phyloP scores from a whole-genome alignment of 2,329 filamentous ascomycete genomes.

The Fusarium verticillioides region DNA sequence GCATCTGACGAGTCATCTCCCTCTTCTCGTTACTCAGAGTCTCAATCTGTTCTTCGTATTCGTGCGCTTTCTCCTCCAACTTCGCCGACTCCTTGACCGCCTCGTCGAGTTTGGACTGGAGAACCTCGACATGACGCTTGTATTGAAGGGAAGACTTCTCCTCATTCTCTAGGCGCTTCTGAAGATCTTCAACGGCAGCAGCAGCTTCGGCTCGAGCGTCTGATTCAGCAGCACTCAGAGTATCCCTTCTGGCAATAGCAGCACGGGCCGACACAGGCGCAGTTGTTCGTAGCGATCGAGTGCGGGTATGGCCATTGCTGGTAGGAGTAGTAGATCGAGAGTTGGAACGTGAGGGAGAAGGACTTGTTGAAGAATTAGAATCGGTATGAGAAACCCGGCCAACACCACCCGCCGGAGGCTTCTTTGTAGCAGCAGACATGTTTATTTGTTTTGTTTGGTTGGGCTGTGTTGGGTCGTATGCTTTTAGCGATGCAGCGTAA shows the following conservation, averaged over 20 bases:
- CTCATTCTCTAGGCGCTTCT: slow-evolving; percentile 82
- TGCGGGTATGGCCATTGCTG: slow-evolving; percentile 59
- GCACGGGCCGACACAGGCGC: slow-evolving; percentile 80
- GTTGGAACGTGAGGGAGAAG: slow-evolving; percentile 54
- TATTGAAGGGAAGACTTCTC: slow-evolving; percentile 82
- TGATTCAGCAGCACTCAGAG: slow-evolving; percentile 67
- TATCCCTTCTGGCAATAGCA: slow-evolving; percentile 70
- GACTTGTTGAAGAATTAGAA: slow-evolving; percentile 46
- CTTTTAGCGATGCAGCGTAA: slow-evolving; percentile 18
- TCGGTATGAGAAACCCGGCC: slow-evolving; percentile 58
- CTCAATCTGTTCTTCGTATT: slow-evolving; percentile 86
- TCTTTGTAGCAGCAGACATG: slow-evolving; percentile 67
- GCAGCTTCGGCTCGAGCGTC: slow-evolving; percentile 83
- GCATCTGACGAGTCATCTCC: slow-evolving; percentile 82
- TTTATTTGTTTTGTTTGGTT: slow-evolving; percentile 27
- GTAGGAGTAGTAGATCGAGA: slow-evolving; percentile 58
- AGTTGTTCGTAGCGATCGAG: slow-evolving; percentile 72
- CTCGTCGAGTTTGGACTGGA: slow-evolving; percentile 89
- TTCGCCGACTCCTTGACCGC: slow-evolving; percentile 83
- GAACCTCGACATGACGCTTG: slow-evolving; percentile 84
- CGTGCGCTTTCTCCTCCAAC: slow-evolving; percentile 88
- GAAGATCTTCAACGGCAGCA: slow-evolving; percentile 83
- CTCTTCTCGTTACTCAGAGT: slow-evolving; percentile 84
- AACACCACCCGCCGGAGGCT: slow-evolving; percentile 61
- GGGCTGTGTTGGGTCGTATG: slow-evolving; percentile 24